These are phyloP conservation scores for Leishmania gerbilli DNA, from an alignment of 208 protist genomes.

Conservation along the genomic window DNA sequence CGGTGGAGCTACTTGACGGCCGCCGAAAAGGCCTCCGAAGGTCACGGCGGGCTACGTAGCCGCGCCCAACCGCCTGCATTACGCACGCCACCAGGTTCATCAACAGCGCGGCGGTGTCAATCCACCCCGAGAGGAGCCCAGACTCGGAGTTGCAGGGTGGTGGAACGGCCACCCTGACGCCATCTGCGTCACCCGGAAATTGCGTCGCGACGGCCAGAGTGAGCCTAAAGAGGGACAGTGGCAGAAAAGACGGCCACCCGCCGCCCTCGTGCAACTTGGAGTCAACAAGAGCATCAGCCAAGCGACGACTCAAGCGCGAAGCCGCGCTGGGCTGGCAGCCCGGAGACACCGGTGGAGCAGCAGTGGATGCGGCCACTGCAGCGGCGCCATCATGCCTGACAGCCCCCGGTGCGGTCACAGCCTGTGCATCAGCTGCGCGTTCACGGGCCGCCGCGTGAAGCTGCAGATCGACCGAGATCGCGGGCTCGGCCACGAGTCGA, in stretches of 20 bases:
- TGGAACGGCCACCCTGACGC: not conserved
- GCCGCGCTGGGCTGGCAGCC: not conserved
- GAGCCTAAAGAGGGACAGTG: not conserved
- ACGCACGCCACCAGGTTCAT: constrained; percentile 12
- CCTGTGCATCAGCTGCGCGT: not conserved
- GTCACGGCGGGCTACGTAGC: constrained; percentile 28
- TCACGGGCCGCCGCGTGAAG: not conserved
- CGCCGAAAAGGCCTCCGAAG: not conserved
- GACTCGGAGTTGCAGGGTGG: not conserved
- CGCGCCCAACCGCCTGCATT: constrained; percentile 40
- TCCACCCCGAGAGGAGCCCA: not conserved
- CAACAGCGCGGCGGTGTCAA: constrained; percentile 16
- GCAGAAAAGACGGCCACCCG: not conserved
- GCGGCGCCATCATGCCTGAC: not conserved
- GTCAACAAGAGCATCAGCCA: not conserved
- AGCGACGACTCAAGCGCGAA: not conserved
- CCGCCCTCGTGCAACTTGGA: not conserved
- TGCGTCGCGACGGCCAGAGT: not conserved
- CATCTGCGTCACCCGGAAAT: not conserved
- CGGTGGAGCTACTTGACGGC: not conserved
- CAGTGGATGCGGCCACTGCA: not conserved
- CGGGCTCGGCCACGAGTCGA: not conserved
- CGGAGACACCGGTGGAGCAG: not conserved
- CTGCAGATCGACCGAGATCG: not conserved
- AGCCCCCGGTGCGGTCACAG: not conserved